phyloP scores from a whole-genome alignment of 495 filamentous ascomycete species.

The Monascus purpureus region DNA sequence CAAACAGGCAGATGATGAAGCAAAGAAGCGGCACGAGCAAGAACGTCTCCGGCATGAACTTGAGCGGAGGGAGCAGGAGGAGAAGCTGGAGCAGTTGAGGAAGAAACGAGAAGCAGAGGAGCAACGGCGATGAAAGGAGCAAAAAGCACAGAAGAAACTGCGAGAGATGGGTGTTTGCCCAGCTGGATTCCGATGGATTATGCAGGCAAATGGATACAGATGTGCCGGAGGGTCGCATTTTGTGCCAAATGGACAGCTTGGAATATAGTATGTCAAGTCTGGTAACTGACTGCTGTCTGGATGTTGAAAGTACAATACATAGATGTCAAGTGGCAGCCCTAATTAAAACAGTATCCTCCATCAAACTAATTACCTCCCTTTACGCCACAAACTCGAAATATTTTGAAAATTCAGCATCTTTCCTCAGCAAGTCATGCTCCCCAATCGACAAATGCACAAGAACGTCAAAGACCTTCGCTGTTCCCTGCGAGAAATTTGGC shows the following conservation, averaged over 20 bases:
- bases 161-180: constrained; percentile 1
- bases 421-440: constrained; percentile 7
- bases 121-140: constrained; percentile 21
- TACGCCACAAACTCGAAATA: constrained; percentile 10
- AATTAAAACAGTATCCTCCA: no score
- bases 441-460: constrained; percentile 7
- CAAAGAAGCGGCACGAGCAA: constrained; percentile 16
- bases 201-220: neutral
- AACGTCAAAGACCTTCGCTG: constrained; percentile 8
- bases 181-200: neutral
- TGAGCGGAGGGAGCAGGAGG: constrained; percentile 15
- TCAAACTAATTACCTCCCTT: no score
- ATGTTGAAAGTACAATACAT: no score
- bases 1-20: constrained; percentile 11
- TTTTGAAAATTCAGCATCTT: constrained; percentile 10
- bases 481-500: constrained; percentile 9
- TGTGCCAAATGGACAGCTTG: neutral
- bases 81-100: constrained; percentile 12
- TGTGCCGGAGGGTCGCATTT: neutral
- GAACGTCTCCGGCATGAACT: constrained; percentile 17
- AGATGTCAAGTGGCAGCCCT: no score
- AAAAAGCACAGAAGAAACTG: constrained; percentile 4
- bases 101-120: constrained; percentile 11
- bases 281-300: no score
- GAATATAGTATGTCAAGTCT: no score